Base-by-base conservation (phyloP, 1,139 yeast genomes). In the Sugiyamaella grinbergsii region DNA sequence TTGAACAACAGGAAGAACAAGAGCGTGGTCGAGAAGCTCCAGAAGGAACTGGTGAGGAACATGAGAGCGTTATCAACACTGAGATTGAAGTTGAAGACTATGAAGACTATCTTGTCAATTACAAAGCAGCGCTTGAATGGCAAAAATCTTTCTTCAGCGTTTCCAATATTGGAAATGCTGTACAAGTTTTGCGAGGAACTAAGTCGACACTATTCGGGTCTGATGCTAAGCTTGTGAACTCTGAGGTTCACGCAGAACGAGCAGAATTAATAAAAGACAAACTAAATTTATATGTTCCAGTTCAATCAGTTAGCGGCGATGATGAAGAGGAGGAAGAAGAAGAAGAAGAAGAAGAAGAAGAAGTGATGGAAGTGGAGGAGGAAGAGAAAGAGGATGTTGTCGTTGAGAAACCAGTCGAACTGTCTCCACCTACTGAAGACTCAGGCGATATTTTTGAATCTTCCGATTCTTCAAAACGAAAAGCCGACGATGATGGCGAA, bases 71-170 rank as follows among this genome's bases (percentile, higher is more conserved):
- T 20, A 15, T 5, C 3, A 15, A 16, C 8, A n/a, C 16, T 7
- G 23, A 2, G 2, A 19, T 13, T 11, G 33, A 29, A 18, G 45
- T 41, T 13, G 43, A 33, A n/a, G 54, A 61, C 29, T 62, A 58
- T 42, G 61, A 58, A 4, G 40, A 49, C n/a, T 62, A 62, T 39
- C 42, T 51, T 47, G 42, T 42, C 8, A 51, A 51, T 23, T 57
- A 24, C 24, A 24, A 43, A 19, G 41, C 34, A 8, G 47, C 58
- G 3, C 34, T 55, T 26, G 50, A 50, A 11, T 42, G 48, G 20
- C 66, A 62, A 42, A 50, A 42, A 31, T 24, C 42, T 6, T 40
- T 58, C 2, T 60, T 60, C 44, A 51, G 47, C 16, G 24, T 26
- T 19, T 28, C 32, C 15, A 37, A 28, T 5, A 51, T 51, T 16